phyloP scores from a whole-genome alignment of 495 filamentous ascomycete species.

The Chaetomium tenue region DNA sequence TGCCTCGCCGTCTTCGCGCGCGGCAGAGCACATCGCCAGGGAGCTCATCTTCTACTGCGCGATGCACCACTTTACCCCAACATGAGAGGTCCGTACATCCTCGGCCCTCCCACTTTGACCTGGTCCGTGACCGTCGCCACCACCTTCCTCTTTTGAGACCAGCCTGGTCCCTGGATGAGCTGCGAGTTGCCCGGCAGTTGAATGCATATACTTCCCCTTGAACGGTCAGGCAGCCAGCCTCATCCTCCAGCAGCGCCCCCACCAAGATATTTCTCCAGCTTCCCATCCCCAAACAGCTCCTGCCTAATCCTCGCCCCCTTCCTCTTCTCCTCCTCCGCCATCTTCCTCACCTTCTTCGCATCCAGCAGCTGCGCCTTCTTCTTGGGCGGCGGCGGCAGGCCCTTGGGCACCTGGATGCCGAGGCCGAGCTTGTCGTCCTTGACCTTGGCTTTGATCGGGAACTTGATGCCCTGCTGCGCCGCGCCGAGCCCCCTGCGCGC shows the following conservation, averaged over 20 bases:
- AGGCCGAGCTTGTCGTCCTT: constrained; percentile 77
- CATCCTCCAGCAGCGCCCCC: constrained; percentile 14
- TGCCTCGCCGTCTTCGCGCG: too few species aligned
- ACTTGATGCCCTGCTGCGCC: constrained; percentile 66
- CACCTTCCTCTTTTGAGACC: too few species aligned
- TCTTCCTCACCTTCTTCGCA: constrained; percentile 65
- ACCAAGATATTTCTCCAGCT: constrained; percentile 70
- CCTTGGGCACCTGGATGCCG: constrained; percentile 50
- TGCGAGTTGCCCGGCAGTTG: not conserved
- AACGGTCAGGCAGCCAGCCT: too few species aligned
- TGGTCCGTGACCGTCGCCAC: too few species aligned
- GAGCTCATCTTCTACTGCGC: too few species aligned
- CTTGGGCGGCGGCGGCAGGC: constrained; percentile 3
- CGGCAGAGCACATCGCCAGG: too few species aligned
- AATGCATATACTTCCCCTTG: not conserved
- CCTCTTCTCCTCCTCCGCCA: constrained; percentile 58
- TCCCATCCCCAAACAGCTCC: constrained; percentile 62
- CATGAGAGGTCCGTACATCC: too few species aligned
- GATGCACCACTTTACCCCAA: too few species aligned
- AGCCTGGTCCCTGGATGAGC: too few species aligned
- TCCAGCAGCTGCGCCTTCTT: constrained; percentile 60
- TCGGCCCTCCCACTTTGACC: too few species aligned
- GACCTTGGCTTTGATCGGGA: constrained; percentile 67
- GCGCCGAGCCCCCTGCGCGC: constrained; percentile 68
- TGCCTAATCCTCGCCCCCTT: constrained; percentile 61